A percentile compares a stretch with the other conserved stretches of the same genome.
Evolutionary conservation across 169 alveolate genomes (phyloP).

Genomic region (Plasmodium sp.): DNA sequence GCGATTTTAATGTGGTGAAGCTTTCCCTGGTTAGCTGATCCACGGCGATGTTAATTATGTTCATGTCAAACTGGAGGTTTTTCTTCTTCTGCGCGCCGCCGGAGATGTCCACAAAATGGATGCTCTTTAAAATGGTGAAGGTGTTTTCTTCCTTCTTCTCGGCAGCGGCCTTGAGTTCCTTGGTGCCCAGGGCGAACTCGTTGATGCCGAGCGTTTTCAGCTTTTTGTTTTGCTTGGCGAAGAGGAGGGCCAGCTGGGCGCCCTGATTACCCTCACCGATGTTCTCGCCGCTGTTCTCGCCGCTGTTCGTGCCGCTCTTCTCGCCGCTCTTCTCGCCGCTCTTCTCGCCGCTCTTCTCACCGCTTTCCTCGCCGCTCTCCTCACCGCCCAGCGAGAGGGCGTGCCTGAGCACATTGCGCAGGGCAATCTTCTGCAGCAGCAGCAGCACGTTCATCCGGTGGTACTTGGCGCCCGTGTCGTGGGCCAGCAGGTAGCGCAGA

Average conservation of each 20-base stretch:
- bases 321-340: background rate
- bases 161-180: background rate
- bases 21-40: slow-evolving; percentile 29
- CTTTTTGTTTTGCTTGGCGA: slow-evolving; percentile 12
- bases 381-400: background rate
- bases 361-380: background rate
- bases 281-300: background rate
- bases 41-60: slow-evolving; percentile 31
- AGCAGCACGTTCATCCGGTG: slow-evolving; percentile 10
- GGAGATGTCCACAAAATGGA: slow-evolving; percentile 22
- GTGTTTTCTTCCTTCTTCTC: slow-evolving; percentile 12
- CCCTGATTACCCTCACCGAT: background rate
- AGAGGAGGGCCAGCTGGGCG: background rate
- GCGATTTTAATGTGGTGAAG: background rate
- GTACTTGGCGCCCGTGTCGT: background rate
- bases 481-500: background rate
- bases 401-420: slow-evolving; percentile 10
- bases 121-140: slow-evolving; percentile 6
- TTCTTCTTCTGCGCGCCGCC: background rate
- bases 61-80: slow-evolving; percentile 13
- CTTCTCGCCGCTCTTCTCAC: background rate
- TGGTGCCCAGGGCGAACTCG: background rate
- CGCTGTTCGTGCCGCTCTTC: background rate
- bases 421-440: slow-evolving; percentile 8
- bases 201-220: slow-evolving; percentile 1